phyloP scores from a whole-genome alignment of 2,329 filamentous ascomycete genomes.

The Talaromyces atroroseus region DNA sequence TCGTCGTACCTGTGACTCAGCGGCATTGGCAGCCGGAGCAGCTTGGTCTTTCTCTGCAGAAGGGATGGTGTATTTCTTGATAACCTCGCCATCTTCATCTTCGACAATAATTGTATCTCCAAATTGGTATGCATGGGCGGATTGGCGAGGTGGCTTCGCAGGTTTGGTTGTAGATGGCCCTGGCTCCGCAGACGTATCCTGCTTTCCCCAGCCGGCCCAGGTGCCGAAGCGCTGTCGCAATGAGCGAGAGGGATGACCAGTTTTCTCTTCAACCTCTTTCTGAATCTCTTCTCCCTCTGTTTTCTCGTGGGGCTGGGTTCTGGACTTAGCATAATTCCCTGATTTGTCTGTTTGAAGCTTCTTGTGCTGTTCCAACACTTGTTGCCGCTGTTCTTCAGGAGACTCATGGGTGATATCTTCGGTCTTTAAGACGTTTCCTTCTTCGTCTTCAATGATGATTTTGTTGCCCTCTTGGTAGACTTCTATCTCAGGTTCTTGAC shows the following conservation, averaged over 20 bases:
- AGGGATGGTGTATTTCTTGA: conserved; percentile 64
- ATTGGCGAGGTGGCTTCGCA: conserved; percentile 42
- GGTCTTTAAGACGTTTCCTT: conserved; percentile 77
- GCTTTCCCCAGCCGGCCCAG: conserved; percentile 40
- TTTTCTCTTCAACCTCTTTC: conserved; percentile 31
- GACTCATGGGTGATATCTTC: conserved; percentile 45
- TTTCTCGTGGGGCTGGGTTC: conserved; percentile 38
- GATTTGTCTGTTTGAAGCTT: conserved; percentile 50
- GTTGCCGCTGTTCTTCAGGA: conserved; percentile 57
- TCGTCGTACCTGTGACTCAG: conserved; percentile 42
- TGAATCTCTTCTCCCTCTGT: conserved; percentile 40
- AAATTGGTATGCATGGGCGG: conserved; percentile 62
- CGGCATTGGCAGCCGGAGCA: conserved; percentile 20
- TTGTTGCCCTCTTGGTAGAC: conserved; percentile 76
- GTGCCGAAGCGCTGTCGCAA: conserved; percentile 45
- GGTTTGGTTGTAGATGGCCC: conserved; percentile 22
- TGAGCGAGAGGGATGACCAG: conserved; percentile 29
- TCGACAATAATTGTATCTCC: conserved; percentile 67
- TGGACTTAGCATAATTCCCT: conserved; percentile 44
- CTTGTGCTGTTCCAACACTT: conserved; percentile 48
- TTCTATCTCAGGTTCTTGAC: conserved; percentile 48
- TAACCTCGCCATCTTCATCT: conserved; percentile 62
- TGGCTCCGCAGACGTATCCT: conserved; percentile 17
- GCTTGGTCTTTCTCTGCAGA: conserved; percentile 30
- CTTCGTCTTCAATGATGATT: conserved; percentile 74